Conservation (phyloP, 768 basidiomycete genomes). For the Trametes maxima region DNA sequence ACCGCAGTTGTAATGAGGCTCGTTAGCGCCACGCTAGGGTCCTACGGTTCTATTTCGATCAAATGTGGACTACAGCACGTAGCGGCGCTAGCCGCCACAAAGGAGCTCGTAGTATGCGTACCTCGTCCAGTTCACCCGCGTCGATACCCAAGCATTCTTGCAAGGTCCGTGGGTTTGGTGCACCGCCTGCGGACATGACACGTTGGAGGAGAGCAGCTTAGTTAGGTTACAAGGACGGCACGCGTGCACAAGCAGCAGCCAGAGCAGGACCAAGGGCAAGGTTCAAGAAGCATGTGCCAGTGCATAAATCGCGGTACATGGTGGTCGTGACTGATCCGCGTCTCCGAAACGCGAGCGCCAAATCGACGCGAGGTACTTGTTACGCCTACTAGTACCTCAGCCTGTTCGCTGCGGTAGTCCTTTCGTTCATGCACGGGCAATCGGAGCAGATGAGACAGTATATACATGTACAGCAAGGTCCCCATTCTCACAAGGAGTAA, state of each 20-base stretch:
- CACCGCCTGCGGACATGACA: background rate
- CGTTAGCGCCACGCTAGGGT: slow-evolving; percentile 21
- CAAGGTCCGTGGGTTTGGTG: background rate
- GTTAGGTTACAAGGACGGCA: background rate
- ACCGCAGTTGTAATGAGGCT: slow-evolving; percentile 22
- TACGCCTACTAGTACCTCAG: no score
- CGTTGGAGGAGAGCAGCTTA: background rate
- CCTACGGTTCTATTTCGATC: slow-evolving; percentile 20
- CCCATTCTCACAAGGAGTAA: background rate
- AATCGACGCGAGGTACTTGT: no score
- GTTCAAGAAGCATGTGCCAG: no score
- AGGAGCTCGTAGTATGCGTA: background rate
- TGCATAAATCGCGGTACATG: no score
- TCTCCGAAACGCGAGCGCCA: no score
- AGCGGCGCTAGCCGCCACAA: background rate
- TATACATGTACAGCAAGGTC: background rate
- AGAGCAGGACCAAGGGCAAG: no score
- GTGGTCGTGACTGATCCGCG: no score
- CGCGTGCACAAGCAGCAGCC: no score
- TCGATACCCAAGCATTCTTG: background rate
- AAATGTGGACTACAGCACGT: background rate
- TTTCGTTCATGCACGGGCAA: no score
- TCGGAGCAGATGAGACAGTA: no score
- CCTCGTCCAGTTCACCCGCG: slow-evolving; percentile 13
- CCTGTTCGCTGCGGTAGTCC: no score